Evolutionary conservation across 2,329 filamentous ascomycete species (phyloP), one percentile per base, ranked within the genome.

Genomic region (Dothiorella sarmentorum): DNA sequence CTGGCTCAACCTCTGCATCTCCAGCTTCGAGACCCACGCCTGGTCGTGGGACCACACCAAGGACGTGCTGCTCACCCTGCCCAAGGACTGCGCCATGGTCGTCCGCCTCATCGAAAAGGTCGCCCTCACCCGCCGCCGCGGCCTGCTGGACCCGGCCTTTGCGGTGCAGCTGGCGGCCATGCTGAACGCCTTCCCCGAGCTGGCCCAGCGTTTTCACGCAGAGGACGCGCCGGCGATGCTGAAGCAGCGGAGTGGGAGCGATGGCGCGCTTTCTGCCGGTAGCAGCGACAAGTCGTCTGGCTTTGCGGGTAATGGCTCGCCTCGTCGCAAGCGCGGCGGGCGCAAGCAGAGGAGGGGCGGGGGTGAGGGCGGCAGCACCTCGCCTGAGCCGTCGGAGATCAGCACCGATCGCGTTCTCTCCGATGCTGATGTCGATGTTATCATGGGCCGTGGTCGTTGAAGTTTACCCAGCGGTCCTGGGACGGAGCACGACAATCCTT

Each of bases 31-130:
- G 5, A 22, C 11, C n/a, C 11, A 17, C 5, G 44, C 56, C 2
- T 52, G 44, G 56, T 9, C 31, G 37, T 58, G 44, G 18, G 26
- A 33, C 10, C 15, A 42, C 44, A 33, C 29, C 1, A 3, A 29
- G 18, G 29, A 42, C 24, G n/a, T 52, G 37, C 44, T 58, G 4
- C 10, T 37, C 9, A 52, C 27, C 1, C 56, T 58, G 0, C 56
- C 56, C 9, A 40, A 51, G 26, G 37, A 51, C 45, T 51, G 35
- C 33, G 18, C 37, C 35, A 26, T 58, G 17, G 24, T 58, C 27
- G 29, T 27, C 18, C 56, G 56, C 18, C 45, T 58, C 17, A 37
- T 58, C 45, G 56, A 58, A n/a, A 58, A 58, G 44, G 33, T 58
- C 18, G 56, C 56, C 18, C 37, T 43, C 17, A 38, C 56, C 10